Evolutionary conservation across 2,329 filamentous ascomycete genomes (phyloP), one percentile per base, ranked within the genome.

Genomic region (Penicillium sclerotiorum): DNA sequence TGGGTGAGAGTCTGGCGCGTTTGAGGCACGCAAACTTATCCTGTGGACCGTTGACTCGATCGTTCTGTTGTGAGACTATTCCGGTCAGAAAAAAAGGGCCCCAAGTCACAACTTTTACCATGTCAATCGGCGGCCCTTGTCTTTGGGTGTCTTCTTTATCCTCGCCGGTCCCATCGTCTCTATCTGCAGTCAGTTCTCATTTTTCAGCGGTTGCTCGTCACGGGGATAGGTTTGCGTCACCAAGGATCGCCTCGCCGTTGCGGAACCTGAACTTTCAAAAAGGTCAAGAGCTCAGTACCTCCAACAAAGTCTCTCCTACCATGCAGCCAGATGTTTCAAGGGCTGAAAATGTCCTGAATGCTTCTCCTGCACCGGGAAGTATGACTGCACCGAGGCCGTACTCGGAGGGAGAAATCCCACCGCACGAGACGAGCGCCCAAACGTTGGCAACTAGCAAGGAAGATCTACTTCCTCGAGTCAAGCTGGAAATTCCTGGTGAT

Each of bases 111-210:
- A 43, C 38, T 53, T 44, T 58, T 64, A 69, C 52, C 62, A 69
- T 69, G 61, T 69, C 68, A 58, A 67, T 64, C 56, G 69, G 61
- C 41, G 68, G 68, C 39, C 69, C 66, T 57, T 69, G 67, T 57
- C 62, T 66, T 45, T 70, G 67, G 67, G 54, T 68, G 48, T 60
- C 67, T 36, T 63, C 67, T 35, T 55, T 69, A 52, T 62, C 64
- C 46, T 62, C 65, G 32, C 61, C 65, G 45, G 55, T 62, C 43
- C 57, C 60, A 37, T 67, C 66, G 36, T 61, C 65, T 53, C 49
- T 68, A 18, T 59, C 66, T 53, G 53, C 62, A 39, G 63, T 67
- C 43, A 55, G 61, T 27, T 63, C 59, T 44, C 61, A 65, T 49
- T 60, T 65, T 39, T 60, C 65, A 23, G 49, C 61, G 27, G 49